phyloP scores from a whole-genome alignment of 176 grass and related monocot species.

The Pharus latifolius region DNA sequence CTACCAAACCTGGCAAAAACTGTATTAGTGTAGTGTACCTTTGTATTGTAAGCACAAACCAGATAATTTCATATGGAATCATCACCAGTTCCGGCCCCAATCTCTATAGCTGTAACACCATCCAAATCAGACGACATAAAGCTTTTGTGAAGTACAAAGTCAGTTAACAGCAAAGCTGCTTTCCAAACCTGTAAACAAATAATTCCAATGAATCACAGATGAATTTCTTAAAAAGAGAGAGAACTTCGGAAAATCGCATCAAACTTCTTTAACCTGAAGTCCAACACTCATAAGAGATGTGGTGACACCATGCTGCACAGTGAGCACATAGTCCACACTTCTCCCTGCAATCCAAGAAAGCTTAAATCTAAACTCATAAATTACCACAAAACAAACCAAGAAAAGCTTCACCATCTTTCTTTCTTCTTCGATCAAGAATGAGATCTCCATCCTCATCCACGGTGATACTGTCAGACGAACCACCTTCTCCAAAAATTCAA shows the following conservation, averaged over 20 bases:
- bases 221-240: background rate
- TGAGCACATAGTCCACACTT: conserved; percentile 29
- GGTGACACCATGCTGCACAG: conserved; percentile 62
- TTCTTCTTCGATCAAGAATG: conserved; percentile 41
- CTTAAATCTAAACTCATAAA: background rate
- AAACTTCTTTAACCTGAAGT: conserved; percentile 39
- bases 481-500: background rate
- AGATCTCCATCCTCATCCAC: conserved; percentile 79
- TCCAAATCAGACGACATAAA: conserved; percentile 51
- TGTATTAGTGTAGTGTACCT: background rate
- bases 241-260: background rate
- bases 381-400: background rate
- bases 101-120: conserved; percentile 56
- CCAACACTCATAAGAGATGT: conserved; percentile 63
- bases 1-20: conserved; percentile 58
- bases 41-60: background rate
- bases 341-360: conserved; percentile 26
- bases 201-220: background rate
- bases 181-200: conserved; percentile 60
- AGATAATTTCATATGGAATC: background rate
- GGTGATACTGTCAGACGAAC: background rate
- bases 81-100: conserved; percentile 81
- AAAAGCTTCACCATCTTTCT: background rate
- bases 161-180: conserved; percentile 47
- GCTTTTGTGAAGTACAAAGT: conserved; percentile 66